A percentile compares a stretch with the other conserved stretches of the same genome.
These are phyloP conservation scores for Rhizopus sp. DNA, from an alignment of 371 early-diverging fungal species.

Conservation along the genomic window DNA sequence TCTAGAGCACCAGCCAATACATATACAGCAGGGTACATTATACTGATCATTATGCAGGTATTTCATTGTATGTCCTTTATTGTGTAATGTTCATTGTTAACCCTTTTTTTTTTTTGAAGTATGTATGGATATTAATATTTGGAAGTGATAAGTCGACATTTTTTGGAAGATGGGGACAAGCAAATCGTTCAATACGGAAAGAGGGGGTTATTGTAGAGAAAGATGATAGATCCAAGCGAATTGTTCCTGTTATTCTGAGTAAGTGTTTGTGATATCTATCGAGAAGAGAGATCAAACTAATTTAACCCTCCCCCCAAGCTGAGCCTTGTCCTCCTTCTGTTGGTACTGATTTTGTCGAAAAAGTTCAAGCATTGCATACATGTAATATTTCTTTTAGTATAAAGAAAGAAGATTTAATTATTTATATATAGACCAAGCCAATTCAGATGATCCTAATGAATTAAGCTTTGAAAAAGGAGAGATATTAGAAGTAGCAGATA, in stretches of 20 bases:
- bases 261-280: background rate
- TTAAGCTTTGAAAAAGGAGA: conserved; percentile 82
- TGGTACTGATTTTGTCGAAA: conserved; percentile 1
- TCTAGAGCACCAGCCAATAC: conserved; percentile 29
- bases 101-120: conserved; percentile 16
- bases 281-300: background rate
- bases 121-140: conserved; percentile 38
- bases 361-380: conserved; percentile 13
- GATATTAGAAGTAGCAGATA: conserved; percentile 76
- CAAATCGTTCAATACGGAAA: background rate
- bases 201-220: background rate
- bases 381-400: background rate
- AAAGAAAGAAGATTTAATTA: background rate
- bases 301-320: background rate
- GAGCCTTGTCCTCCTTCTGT: too few species aligned
- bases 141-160: conserved; percentile 38
- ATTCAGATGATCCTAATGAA: conserved; percentile 82
- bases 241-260: background rate
- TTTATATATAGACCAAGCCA: conserved; percentile 58
- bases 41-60: conserved; percentile 34
- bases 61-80: background rate
- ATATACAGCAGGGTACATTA: conserved; percentile 42
- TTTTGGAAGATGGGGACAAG: conserved; percentile 24
- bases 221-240: background rate
- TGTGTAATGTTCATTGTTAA: background rate